Base-by-base conservation (phyloP, 2,329 filamentous ascomycete species). In the Penicillium sp. region DNA sequence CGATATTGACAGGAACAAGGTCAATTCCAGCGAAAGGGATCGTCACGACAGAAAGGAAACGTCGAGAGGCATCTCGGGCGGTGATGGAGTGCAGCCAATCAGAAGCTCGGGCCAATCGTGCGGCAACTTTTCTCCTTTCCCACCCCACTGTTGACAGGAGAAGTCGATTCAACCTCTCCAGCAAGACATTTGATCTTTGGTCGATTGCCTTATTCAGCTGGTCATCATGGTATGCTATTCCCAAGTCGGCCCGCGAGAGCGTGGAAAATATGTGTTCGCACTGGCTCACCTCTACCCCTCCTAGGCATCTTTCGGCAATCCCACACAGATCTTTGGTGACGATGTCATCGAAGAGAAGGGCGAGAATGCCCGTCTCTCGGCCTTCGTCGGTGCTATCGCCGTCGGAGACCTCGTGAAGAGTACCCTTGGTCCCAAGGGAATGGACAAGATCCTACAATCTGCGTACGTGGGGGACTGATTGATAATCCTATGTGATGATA, bases 391-490 rank as follows among this genome's bases (percentile, higher is more conserved):
- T 69, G 94, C 94, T 75, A 99, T 99, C 73, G 94, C 94, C 56
- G 94, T 99, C 47, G 94, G 94, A 54, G 94, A 99, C 71, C 80
- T 99, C 67, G 94, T 99, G 54, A 99, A 99, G 85, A 96, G 91
- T 77, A 97, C 94, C 12, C 81, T 99, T 35, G 94, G 94, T 7
- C 94, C 94, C 38, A 97, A 97, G 82, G 94, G 94, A 68, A 97
- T 97, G 93, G 94, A 97, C 83, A 97, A 96, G 83, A 96, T 96
- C 75, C 82, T 96, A 73, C 92, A 96, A 78, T 96, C 92, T 75
- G 93, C 91, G 89, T 94, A 86, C 64, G 89, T 85, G 59, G 54
- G 55, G 52, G 48, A 47, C 46, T 47, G 50, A 50, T 56, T 40
- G 29, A 54, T 42, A 27, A 50, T 57, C 37, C 19, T 52, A 50